A percentile compares a stretch with the other conserved stretches of the same genome.
Conservation (phyloP, 805 yeast genomes). For the Lipomyces oligophaga region DNA sequence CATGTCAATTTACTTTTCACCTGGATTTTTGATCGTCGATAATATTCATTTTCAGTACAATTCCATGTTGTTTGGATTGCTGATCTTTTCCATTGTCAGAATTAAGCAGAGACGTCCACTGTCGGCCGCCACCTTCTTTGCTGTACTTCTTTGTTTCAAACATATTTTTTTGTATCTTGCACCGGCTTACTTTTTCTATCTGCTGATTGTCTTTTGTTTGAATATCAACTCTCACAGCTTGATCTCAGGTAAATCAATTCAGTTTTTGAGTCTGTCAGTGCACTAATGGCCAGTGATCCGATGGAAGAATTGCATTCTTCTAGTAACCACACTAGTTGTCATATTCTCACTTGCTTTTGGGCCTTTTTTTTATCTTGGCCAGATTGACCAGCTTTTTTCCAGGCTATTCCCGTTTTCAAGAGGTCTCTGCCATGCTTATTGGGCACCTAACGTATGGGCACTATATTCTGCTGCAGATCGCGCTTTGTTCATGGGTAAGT, state of each 20-base stretch:
- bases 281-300: constrained; percentile 28
- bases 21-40: constrained; percentile 86
- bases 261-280: neutral
- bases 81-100: constrained; percentile 67
- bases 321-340: constrained; percentile 57
- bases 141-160: constrained; percentile 81
- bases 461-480: constrained; percentile 81
- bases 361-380: constrained; percentile 65
- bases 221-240: neutral
- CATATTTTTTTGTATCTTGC: constrained; percentile 91
- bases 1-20: constrained; percentile 76
- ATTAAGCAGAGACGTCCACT: constrained; percentile 59
- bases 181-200: constrained; percentile 82
- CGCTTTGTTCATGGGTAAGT: constrained; percentile 41
- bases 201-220: constrained; percentile 69
- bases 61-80: constrained; percentile 84
- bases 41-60: constrained; percentile 97
- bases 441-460: constrained; percentile 99
- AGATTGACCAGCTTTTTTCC: constrained; percentile 57
- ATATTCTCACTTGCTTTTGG: constrained; percentile 68
- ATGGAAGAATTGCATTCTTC: constrained; percentile 49
- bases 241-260: neutral
- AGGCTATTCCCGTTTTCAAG: constrained; percentile 90
- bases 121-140: constrained; percentile 50
- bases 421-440: constrained; percentile 95